Conservation (phyloP, 2,329 filamentous ascomycete genomes). For the Aspergillus fumigatiaffinis region DNA sequence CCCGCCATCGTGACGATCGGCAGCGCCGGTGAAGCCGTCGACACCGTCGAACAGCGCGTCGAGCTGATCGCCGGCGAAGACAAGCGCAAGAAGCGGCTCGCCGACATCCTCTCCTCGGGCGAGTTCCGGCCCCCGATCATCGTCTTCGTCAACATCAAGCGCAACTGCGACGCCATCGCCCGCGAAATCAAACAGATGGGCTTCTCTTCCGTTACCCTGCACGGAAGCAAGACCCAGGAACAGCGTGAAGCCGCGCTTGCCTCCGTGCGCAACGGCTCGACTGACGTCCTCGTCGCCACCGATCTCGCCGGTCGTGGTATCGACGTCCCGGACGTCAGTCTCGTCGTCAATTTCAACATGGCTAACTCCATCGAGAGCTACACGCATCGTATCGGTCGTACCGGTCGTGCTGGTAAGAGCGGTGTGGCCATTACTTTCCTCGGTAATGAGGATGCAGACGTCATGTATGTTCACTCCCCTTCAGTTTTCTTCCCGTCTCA, state of each 20-base stretch:
- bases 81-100: slow-evolving; percentile 92
- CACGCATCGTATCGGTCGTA: slow-evolving; percentile 94
- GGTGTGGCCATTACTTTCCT: slow-evolving; percentile 96
- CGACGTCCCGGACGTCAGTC: slow-evolving; percentile 86
- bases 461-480: slow-evolving; percentile 56
- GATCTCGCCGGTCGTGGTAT: slow-evolving; percentile 97
- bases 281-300: slow-evolving; percentile 89
- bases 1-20: slow-evolving; percentile 94
- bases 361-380: slow-evolving; percentile 87
- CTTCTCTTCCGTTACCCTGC: slow-evolving; percentile 82
- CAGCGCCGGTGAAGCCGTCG: slow-evolving; percentile 90
- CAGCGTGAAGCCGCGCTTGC: slow-evolving; percentile 90
- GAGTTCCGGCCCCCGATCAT: slow-evolving; percentile 89
- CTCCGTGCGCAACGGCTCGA: slow-evolving; percentile 73
- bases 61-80: slow-evolving; percentile 90
- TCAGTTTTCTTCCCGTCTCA: not conserved
- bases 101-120: slow-evolving; percentile 76
- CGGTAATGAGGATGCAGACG: slow-evolving; percentile 82
- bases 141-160: slow-evolving; percentile 99
- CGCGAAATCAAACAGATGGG: slow-evolving; percentile 93
- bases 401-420: slow-evolving; percentile 93
- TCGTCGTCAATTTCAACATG: slow-evolving; percentile 99
- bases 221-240: slow-evolving; percentile 95
- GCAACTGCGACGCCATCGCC: slow-evolving; percentile 93
- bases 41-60: slow-evolving; percentile 95